phyloP scores from a whole-genome alignment of 225 moss, liverwort and hornwort genomes.

The Anthoceros angustus region DNA sequence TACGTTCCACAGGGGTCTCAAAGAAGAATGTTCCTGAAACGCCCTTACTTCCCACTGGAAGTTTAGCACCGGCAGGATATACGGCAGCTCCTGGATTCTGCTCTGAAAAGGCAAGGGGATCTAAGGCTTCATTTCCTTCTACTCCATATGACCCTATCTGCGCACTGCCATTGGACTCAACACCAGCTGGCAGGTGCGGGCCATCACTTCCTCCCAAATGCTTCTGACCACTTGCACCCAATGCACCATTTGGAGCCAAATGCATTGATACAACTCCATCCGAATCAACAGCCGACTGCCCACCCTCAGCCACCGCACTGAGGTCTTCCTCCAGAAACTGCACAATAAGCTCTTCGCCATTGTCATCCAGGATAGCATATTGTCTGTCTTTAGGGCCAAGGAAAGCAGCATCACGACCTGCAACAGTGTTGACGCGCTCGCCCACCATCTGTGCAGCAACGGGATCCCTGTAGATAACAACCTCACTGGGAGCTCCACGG shows the following conservation, averaged over 20 bases:
- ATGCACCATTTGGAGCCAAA: neutral
- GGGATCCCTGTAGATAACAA: conserved; percentile 81
- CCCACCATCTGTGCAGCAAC: conserved; percentile 50
- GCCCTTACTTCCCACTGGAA: conserved; percentile 28
- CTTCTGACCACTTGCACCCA: neutral
- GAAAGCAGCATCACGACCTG: conserved; percentile 97
- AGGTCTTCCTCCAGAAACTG: conserved; percentile 69
- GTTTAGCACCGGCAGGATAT: conserved; percentile 1
- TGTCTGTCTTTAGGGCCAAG: conserved; percentile 76
- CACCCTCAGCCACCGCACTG: conserved; percentile 37
- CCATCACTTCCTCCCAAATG: neutral
- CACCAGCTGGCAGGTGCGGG: neutral
- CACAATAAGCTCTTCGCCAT: conserved; percentile 79
- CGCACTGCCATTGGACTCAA: neutral
- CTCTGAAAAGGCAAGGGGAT: conserved; percentile 27
- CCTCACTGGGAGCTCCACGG: conserved; percentile 89
- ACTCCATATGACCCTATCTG: neutral
- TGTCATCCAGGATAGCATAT: conserved; percentile 82
- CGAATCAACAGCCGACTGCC: conserved; percentile 23
- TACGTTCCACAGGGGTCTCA: conserved; percentile 84
- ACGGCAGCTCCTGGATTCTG: conserved; percentile 12
- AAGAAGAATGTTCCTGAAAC: conserved; percentile 66
- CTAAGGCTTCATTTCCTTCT: neutral
- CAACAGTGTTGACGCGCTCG: conserved; percentile 63
- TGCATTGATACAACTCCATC: conserved; percentile 12